phyloP scores from a whole-genome alignment of 1,139 yeast species.

The Casaregolazyma lundiana region DNA sequence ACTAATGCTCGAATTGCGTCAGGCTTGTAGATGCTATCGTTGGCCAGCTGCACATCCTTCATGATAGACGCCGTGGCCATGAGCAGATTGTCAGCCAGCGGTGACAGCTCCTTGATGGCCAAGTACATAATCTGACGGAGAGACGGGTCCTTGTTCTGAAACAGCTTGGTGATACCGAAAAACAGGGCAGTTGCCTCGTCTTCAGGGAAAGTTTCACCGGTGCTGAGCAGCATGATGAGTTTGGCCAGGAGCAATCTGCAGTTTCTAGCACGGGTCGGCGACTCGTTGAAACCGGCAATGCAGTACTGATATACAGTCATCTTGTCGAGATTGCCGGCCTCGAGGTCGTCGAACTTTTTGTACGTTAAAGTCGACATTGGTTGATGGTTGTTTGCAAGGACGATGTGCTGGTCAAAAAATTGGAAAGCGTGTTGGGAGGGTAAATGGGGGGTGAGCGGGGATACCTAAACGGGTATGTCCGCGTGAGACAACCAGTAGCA shows the following conservation, averaged over 20 bases:
- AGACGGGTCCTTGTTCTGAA: constrained; percentile 87
- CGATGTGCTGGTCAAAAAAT: constrained; percentile 8
- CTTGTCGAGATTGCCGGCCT: constrained; percentile 75
- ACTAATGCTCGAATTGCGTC: constrained; percentile 91
- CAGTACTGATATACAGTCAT: constrained; percentile 98
- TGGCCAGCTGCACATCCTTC: constrained; percentile 88
- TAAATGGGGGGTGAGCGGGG: constrained; percentile 4
- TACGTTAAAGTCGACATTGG: constrained; percentile 74
- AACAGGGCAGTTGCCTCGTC: constrained; percentile 90
- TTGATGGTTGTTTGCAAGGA: constrained; percentile 1
- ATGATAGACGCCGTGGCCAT: constrained; percentile 98
- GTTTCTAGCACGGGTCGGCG: constrained; percentile 83
- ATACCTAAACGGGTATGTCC: neutral
- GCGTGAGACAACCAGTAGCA: neutral
- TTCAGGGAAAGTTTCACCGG: constrained; percentile 83
- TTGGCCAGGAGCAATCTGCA: constrained; percentile 76
- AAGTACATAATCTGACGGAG: constrained; percentile 91
- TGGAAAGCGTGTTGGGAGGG: neutral
- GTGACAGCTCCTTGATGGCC: constrained; percentile 85
- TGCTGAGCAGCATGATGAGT: constrained; percentile 60
- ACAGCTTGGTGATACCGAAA: constrained; percentile 88
- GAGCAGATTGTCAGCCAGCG: constrained; percentile 82
- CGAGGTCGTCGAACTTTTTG: constrained; percentile 78
- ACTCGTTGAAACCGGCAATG: constrained; percentile 84
- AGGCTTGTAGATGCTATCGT: constrained; percentile 82